Conservation (phyloP, 2,329 filamentous ascomycete genomes). For the Fusarium brachygibbosum region DNA sequence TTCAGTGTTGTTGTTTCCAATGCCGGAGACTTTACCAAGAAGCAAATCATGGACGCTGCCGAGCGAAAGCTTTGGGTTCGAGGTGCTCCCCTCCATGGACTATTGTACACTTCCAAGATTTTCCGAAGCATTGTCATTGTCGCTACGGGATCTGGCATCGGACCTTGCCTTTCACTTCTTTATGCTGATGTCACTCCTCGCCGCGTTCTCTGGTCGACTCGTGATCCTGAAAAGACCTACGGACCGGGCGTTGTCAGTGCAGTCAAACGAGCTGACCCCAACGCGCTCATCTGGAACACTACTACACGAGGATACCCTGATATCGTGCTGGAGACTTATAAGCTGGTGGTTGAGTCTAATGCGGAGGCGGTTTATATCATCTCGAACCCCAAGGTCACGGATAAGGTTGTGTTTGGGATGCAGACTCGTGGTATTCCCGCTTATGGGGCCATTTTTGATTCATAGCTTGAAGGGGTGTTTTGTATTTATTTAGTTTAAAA, state of each 20-base stretch:
- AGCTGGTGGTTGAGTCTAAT: constrained; percentile 19
- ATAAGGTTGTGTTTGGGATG: constrained; percentile 25
- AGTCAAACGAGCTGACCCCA: constrained; percentile 19
- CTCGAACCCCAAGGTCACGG: constrained; percentile 22
- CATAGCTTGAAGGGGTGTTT: not conserved
- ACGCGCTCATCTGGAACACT: constrained; percentile 24
- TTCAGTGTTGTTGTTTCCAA: constrained; percentile 29
- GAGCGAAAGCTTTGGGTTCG: constrained; percentile 24
- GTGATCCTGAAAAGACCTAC: constrained; percentile 20
- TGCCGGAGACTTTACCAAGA: constrained; percentile 20
- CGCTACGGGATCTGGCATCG: constrained; percentile 17
- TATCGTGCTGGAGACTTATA: constrained; percentile 23
- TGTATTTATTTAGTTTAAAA: too few relatives aligned
- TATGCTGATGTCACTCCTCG: constrained; percentile 18
- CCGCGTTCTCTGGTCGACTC: constrained; percentile 20
- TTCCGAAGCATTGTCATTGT: constrained; percentile 21
- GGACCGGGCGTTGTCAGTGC: constrained; percentile 10
- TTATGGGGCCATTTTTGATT: constrained; percentile 25
- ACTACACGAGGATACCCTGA: constrained; percentile 20
- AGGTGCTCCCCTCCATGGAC: constrained; percentile 17
- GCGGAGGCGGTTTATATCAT: constrained; percentile 27
- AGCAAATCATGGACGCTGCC: constrained; percentile 16
- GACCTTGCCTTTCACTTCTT: constrained; percentile 16
- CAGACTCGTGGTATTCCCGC: constrained; percentile 4
- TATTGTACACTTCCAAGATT: constrained; percentile 14